Evolutionary conservation across 2,329 filamentous ascomycete genomes (phyloP).

Genomic region (Torrubiella hemipterigena): DNA sequence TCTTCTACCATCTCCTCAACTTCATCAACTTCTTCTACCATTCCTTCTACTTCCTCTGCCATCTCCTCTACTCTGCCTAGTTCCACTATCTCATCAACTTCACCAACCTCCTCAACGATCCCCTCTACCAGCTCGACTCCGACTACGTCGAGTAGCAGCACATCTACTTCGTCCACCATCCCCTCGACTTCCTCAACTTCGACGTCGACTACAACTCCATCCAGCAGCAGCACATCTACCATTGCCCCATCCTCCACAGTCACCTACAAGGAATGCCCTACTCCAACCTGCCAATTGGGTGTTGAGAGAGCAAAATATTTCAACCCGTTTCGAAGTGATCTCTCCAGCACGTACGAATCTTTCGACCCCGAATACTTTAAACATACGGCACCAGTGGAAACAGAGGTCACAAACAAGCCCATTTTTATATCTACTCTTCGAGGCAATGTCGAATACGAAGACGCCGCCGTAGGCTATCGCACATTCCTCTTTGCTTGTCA

Average conservation of each 20-base stretch:
- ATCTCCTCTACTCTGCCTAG: no score
- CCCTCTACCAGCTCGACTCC: not conserved
- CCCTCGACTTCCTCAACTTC: not conserved
- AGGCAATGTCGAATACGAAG: not conserved
- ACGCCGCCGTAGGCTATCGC: conserved; percentile 6
- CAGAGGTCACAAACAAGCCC: conserved; percentile 1
- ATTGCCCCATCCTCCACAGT: not conserved
- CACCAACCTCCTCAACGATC: not conserved
- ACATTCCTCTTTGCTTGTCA: conserved; percentile 7
- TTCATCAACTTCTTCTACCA: no score
- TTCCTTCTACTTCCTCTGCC: no score
- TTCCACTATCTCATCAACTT: not conserved
- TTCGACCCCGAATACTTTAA: conserved; percentile 4
- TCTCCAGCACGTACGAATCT: conserved; percentile 1
- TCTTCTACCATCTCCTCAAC: no score
- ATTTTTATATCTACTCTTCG: conserved; percentile 4
- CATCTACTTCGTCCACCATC: not conserved
- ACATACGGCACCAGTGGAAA: not conserved
- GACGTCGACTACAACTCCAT: not conserved
- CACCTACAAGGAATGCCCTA: conserved; percentile 1
- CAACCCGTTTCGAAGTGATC: conserved; percentile 2
- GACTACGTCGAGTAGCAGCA: not conserved
- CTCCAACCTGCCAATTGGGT: conserved; percentile 1
- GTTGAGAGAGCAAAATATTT: conserved; percentile 3
- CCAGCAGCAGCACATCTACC: not conserved